phyloP scores from a whole-genome alignment of 768 basidiomycete species.

The Hygrocybe punicea region DNA sequence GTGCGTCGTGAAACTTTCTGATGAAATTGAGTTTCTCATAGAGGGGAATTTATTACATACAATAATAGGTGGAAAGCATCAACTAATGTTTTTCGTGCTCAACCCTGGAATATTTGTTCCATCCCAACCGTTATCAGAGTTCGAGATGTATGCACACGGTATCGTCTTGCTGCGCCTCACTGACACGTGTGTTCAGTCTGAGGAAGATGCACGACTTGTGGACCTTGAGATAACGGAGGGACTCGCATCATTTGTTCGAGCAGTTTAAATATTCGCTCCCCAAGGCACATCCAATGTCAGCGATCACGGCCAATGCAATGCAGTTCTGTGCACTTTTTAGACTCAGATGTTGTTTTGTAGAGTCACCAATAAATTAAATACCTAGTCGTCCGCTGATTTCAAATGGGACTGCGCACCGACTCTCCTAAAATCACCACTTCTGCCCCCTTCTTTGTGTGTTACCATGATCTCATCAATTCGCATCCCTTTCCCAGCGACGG shows the following conservation, averaged over 20 bases:
- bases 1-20: conserved; percentile 41
- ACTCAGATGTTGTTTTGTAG: no score
- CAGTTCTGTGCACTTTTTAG: no score
- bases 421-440: conserved; percentile 63
- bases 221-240: conserved; percentile 38
- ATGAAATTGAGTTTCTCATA: neutral
- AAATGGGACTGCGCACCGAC: no score
- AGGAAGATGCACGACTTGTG: conserved; percentile 42
- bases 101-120: conserved; percentile 55
- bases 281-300: no score
- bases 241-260: conserved; percentile 31
- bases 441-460: conserved; percentile 66
- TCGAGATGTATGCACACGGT: conserved; percentile 45
- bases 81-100: conserved; percentile 55
- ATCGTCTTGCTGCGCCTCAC: conserved; percentile 4
- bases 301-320: neutral
- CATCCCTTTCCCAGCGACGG: conserved; percentile 86
- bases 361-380: no score
- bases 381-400: no score
- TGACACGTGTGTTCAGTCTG: conserved; percentile 27
- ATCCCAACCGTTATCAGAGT: conserved; percentile 69
- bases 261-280: neutral
- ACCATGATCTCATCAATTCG: conserved; percentile 67
- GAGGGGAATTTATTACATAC: neutral
- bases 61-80: conserved; percentile 60